These are phyloP conservation scores for Aspergillus brunneoviolaceus DNA, from an alignment of 2,329 filamentous ascomycete species.

Conservation along the genomic window DNA sequence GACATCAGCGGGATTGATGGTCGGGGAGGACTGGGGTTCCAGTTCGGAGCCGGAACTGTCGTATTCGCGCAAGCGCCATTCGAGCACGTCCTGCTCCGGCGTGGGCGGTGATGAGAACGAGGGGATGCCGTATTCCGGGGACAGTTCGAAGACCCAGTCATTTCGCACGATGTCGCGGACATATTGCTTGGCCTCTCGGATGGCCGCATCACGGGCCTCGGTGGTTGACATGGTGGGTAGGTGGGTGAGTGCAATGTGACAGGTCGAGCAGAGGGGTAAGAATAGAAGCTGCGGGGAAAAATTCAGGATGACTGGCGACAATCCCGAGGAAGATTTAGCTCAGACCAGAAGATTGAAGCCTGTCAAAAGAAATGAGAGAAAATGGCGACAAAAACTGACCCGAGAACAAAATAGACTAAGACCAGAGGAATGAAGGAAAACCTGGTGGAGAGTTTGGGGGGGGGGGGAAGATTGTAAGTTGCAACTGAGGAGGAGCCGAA, in stretches of 20 bases:
- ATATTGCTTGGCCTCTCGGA: slow-evolving; percentile 43
- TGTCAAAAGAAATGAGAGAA: slow-evolving; percentile 5
- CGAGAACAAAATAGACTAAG: not conserved
- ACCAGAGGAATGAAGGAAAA: slow-evolving; percentile 8
- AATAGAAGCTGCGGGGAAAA: not conserved
- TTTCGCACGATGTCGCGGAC: slow-evolving; percentile 42
- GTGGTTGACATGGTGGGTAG: slow-evolving; percentile 15
- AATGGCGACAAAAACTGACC: not conserved
- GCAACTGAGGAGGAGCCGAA: not conserved
- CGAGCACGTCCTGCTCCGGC: slow-evolving; percentile 28
- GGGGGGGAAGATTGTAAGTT: slow-evolving; percentile 13
- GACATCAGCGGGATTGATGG: not conserved
- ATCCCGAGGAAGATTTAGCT: not conserved
- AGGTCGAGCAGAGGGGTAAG: not conserved
- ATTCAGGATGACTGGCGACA: not conserved
- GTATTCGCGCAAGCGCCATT: slow-evolving; percentile 40
- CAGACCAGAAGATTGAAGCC: not conserved
- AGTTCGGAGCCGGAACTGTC: slow-evolving; percentile 40
- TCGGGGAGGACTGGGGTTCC: slow-evolving; percentile 26
- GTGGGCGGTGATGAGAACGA: slow-evolving; percentile 22
- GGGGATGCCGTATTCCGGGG: slow-evolving; percentile 19
- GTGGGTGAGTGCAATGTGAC: not conserved
- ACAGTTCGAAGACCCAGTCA: slow-evolving; percentile 43
- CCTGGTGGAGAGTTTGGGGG: slow-evolving; percentile 12
- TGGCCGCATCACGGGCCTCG: slow-evolving; percentile 40